Evolutionary conservation across 129 eudicot species (phyloP), one percentile per base, ranked within the genome.

Genomic region (Mikania micrantha): DNA sequence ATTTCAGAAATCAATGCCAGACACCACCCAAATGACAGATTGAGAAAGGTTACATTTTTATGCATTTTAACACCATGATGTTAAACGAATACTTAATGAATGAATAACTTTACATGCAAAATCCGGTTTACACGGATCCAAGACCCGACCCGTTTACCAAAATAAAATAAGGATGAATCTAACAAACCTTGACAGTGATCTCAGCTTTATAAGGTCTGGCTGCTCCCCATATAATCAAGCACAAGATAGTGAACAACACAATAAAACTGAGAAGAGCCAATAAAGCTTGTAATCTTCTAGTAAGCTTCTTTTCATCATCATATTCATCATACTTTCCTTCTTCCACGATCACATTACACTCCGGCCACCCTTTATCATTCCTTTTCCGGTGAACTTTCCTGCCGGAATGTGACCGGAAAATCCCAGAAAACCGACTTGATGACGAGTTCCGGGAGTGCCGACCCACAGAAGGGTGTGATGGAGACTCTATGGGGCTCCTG

Each of bases 311-410:
- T 7, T 90, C 92, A 65, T 78, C 90, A 48, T 82, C 97, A 72
- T 84, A 84, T 38, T 87, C 90, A 70, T 91, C 97, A 67, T 91
- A 91, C 19, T 83, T 83, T 4, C 99, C 99, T 61, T 94, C 99
- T 67, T 94, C 99, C 27, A 89, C 68, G 5, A 94, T 94, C 79
- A 94, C 99, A 85, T 94, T 87, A 81, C 99, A 94, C 79, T 94
- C 97, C 3, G 99, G 99, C 99, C 97, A 94, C 66, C 99, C 99
- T 64, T 90, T 94, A 40, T 94, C 99, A 36, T 94, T 94, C 74
- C 97, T 81, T 64, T 85, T 94, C 62, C 90, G 73, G 21, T 82
- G 77, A 36, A 79, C 73, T 77, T 93, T 93, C 53, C 95, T 48
- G 45, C 97, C 99, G 1, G 99, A 94, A 45, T 96, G 89, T 19